Base-by-base conservation (phyloP, 306 rosid genomes). In the Coriaria nepalensis region DNA sequence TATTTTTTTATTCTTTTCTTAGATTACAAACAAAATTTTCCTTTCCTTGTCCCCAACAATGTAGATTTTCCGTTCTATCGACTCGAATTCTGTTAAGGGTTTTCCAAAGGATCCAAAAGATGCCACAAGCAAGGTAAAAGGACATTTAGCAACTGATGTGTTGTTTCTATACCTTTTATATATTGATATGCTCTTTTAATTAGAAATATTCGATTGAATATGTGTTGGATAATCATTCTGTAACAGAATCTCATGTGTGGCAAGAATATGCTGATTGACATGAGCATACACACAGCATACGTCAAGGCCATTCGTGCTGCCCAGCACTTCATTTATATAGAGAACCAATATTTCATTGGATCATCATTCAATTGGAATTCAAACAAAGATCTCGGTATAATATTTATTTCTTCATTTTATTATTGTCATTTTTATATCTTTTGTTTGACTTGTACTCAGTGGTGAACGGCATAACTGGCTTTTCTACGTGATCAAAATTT, bases 221-320 rank as follows among this genome's bases (percentile, higher is more conserved):
- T 57, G 13, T 37, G 53, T 48, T 78, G 33, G 70, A 45, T 50
- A 33, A 20, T 68, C 8, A 10, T 51, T 48, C 55, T 71, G 38
- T 54, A 51, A 55, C 93, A 90, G 98, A 85, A 81, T 67, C 69
- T 90, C 6, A 79, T 85, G 55, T 85, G 95, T 50, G 95, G 98
- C 60, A 90, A 90, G 71, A 90, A 90, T 73, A 74, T 90, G 71
- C 67, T 90, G 71, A 90, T 90, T 20, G 98, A 90, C 80, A 90
- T 90, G 98, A 90, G 98, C 74, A 90, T 90, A 73, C 98, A 90
- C 42, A 69, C 92, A 14, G 98, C 98, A 40, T 85, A 90, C 36
- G 87, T 90, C 59, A 81, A 79, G 77, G 95, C 98, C 45, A 90
- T 90, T 52, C 95, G 98, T 37, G 68, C 94, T 60, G 98, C 98